phyloP scores from a whole-genome alignment of 1,139 yeast genomes.

The Yamadazyma spencermartinsiae region DNA sequence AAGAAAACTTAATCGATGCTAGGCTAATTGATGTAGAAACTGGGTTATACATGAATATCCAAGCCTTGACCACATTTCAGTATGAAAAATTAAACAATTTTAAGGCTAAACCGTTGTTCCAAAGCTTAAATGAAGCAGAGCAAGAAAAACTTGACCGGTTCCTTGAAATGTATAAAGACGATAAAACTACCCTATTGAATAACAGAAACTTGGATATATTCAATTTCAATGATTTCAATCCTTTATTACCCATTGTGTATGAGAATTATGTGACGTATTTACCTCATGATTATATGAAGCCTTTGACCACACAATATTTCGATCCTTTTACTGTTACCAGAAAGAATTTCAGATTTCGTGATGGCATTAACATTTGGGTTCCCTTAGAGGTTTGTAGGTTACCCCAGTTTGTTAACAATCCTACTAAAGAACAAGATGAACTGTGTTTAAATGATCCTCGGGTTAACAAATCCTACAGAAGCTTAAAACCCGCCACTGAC shows the following conservation, averaged over 20 bases:
- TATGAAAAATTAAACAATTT: conserved; percentile 15
- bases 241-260: conserved; percentile 15
- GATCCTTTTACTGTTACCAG: conserved; percentile 14
- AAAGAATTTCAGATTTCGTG: conserved; percentile 10
- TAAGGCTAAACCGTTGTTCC: conserved; percentile 14
- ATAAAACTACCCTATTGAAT: conserved; percentile 12
- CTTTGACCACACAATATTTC: conserved; percentile 31
- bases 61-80: conserved; percentile 41
- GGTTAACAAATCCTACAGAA: conserved; percentile 5
- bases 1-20: conserved; percentile 71
- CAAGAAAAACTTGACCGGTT: conserved; percentile 10
- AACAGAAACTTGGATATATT: conserved; percentile 14
- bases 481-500: conserved; percentile 5
- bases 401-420: conserved; percentile 8
- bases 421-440: conserved; percentile 12
- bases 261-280: conserved; percentile 24
- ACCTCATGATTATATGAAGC: conserved; percentile 29
- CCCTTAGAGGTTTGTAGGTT: conserved; percentile 11
- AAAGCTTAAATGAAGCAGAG: conserved; percentile 15
- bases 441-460: conserved; percentile 11
- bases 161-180: conserved; percentile 12
- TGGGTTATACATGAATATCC: conserved; percentile 71
- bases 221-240: conserved; percentile 12
- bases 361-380: conserved; percentile 14
- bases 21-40: conserved; percentile 75